These are phyloP conservation scores for Clausena lansium DNA, from an alignment of 345 rosid species.

Conservation along the genomic window DNA sequence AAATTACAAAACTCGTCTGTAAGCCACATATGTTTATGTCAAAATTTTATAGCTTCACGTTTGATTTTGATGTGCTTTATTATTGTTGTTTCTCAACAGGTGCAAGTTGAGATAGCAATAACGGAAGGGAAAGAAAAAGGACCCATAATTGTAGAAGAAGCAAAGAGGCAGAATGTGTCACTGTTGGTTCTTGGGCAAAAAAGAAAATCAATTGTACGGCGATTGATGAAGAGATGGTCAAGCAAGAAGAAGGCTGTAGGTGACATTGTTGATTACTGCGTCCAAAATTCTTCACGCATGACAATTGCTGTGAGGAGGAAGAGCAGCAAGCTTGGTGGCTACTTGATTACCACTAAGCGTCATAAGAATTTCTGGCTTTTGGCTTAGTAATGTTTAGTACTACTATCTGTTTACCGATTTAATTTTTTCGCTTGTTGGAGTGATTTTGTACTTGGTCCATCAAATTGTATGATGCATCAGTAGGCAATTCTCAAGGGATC, in stretches of 20 bases:
- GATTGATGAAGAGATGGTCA: conserved; percentile 53
- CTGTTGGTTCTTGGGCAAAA: conserved; percentile 77
- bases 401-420: neutral
- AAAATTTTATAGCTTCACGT: neutral
- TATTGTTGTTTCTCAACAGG: conserved; percentile 27
- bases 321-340: conserved; percentile 73
- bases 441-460: neutral
- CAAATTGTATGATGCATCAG: too few species aligned
- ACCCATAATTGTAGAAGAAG: conserved; percentile 66
- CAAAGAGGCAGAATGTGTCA: conserved; percentile 56
- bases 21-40: neutral
- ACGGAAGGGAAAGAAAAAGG: conserved; percentile 73
- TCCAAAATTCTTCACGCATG: conserved; percentile 82
- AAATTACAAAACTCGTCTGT: neutral
- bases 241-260: conserved; percentile 28
- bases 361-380: conserved; percentile 93
- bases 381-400: conserved; percentile 39
- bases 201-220: conserved; percentile 55
- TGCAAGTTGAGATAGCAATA: conserved; percentile 55
- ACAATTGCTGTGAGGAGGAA: conserved; percentile 80
- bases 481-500: too few species aligned
- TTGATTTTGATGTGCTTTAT: neutral
- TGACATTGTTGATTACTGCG: conserved; percentile 61
- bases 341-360: conserved; percentile 87
- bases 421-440: too few species aligned